Percentiles rank a stretch among this genome's conserved stretches.
phyloP scores from a whole-genome alignment of 345 rosid genomes.

The Murraya paniculata region DNA sequence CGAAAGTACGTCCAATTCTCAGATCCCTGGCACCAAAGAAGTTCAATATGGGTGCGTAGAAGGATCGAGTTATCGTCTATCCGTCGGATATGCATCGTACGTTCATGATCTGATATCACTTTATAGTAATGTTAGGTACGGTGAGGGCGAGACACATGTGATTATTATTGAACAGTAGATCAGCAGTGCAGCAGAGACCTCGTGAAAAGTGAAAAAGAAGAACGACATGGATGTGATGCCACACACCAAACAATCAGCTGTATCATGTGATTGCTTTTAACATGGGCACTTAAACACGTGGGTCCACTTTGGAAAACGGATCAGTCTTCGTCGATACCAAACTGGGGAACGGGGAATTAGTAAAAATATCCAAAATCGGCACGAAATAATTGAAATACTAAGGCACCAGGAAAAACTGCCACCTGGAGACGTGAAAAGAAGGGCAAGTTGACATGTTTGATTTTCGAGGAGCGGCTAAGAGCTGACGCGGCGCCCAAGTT shows the following conservation, averaged over 20 bases:
- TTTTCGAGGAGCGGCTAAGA: conserved; percentile 14
- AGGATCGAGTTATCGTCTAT: too few species aligned
- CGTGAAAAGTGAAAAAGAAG: conserved; percentile 2
- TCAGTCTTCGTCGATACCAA: conserved; percentile 10
- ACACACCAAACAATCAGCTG: neutral
- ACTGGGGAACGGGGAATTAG: neutral
- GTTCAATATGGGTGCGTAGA: neutral
- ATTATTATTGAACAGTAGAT: neutral
- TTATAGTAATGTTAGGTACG: neutral
- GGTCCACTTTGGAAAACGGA: conserved; percentile 11
- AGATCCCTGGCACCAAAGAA: neutral
- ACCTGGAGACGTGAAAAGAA: conserved; percentile 22
- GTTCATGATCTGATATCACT: neutral
- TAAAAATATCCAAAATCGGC: neutral
- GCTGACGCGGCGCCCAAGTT: conserved; percentile 26
- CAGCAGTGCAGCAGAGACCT: conserved; percentile 2
- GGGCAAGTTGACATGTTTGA: conserved; percentile 21
- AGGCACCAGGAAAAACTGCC: neutral
- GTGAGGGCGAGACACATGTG: neutral
- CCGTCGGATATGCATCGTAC: neutral
- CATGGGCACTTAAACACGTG: conserved; percentile 3
- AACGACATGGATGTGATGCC: conserved; percentile 7
- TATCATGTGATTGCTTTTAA: conserved; percentile 18
- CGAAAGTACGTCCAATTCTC: neutral
- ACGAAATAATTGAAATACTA: neutral